Conservation (phyloP, 2,329 filamentous ascomycete genomes). For the Aspergillus alliaceus region DNA sequence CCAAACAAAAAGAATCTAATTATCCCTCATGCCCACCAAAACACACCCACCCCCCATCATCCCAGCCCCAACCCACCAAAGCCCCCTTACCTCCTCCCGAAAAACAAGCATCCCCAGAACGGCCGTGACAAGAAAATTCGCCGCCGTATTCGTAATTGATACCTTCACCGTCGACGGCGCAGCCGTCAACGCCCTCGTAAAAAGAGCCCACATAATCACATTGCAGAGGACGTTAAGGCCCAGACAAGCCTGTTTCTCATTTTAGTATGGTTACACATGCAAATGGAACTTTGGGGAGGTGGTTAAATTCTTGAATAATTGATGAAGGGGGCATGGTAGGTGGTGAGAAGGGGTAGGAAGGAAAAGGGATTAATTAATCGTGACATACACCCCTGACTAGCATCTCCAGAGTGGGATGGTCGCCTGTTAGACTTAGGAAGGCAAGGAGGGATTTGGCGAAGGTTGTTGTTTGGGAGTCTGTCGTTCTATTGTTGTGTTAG, state of each 20-base stretch:
- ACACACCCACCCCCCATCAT: slow-evolving; percentile 63
- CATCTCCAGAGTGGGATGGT: slow-evolving; percentile 47
- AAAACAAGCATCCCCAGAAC: slow-evolving; percentile 60
- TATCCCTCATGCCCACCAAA: slow-evolving; percentile 60
- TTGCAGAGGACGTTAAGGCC: slow-evolving; percentile 63
- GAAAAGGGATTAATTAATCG: no score
- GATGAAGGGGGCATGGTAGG: no score
- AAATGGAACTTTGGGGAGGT: no score
- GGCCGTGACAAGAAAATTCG: slow-evolving; percentile 64
- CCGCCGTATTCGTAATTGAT: slow-evolving; percentile 63
- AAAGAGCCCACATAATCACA: slow-evolving; percentile 64
- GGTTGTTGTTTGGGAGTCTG: slow-evolving; percentile 57
- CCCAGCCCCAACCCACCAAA: slow-evolving; percentile 63
- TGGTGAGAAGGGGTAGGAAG: neutral
- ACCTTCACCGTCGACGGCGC: slow-evolving; percentile 62
- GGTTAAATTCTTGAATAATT: no score
- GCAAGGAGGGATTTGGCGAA: slow-evolving; percentile 50
- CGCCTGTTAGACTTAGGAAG: slow-evolving; percentile 43
- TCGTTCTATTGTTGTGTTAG: slow-evolving; percentile 49
- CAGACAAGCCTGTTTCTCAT: slow-evolving; percentile 53
- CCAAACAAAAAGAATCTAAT: slow-evolving; percentile 9
- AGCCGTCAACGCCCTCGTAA: slow-evolving; percentile 62
- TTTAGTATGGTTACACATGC: slow-evolving; percentile 19
- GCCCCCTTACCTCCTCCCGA: slow-evolving; percentile 53
- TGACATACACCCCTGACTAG: slow-evolving; percentile 53